A percentile compares a stretch with the other conserved stretches of the same genome.
Conservation (phyloP, 305 asterid genomes). For the Fraxinus velutina region DNA sequence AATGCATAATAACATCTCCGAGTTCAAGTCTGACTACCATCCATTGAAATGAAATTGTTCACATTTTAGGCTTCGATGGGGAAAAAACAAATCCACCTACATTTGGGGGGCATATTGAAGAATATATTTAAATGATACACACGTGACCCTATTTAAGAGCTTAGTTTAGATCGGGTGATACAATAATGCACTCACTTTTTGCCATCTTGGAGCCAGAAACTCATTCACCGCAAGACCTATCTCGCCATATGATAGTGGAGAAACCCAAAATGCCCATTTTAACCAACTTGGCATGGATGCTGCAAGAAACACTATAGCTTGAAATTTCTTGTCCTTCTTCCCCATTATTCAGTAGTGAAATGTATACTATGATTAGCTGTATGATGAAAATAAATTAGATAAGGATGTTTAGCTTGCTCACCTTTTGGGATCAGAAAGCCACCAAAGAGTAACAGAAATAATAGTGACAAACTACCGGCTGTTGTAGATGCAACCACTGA, state of each 20-base stretch:
- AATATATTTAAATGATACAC: background rate
- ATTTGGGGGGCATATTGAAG: background rate
- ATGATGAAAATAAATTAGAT: background rate
- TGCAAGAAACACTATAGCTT: conserved; percentile 37
- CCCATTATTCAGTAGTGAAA: background rate
- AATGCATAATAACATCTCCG: background rate
- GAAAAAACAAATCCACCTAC: background rate
- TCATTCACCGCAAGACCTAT: conserved; percentile 68
- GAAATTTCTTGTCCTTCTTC: conserved; percentile 12
- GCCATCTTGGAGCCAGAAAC: conserved; percentile 80
- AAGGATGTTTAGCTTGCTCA: conserved; percentile 26
- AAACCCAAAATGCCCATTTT: conserved; percentile 82
- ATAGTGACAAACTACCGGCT: conserved; percentile 50
- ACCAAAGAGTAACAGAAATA: conserved; percentile 50
- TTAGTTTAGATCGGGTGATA: background rate
- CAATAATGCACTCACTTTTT: conserved; percentile 42
- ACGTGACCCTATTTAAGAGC: background rate
- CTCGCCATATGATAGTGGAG: conserved; percentile 79
- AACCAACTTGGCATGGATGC: conserved; percentile 86
- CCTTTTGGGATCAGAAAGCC: conserved; percentile 73
- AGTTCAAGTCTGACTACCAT: background rate
- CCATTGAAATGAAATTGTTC: background rate
- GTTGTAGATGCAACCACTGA: conserved; percentile 51
- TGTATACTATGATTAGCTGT: background rate
- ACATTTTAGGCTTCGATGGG: background rate